These are phyloP conservation scores for Venturia asperata DNA, from an alignment of 2,329 filamentous ascomycete genomes.

Conservation along the genomic window DNA sequence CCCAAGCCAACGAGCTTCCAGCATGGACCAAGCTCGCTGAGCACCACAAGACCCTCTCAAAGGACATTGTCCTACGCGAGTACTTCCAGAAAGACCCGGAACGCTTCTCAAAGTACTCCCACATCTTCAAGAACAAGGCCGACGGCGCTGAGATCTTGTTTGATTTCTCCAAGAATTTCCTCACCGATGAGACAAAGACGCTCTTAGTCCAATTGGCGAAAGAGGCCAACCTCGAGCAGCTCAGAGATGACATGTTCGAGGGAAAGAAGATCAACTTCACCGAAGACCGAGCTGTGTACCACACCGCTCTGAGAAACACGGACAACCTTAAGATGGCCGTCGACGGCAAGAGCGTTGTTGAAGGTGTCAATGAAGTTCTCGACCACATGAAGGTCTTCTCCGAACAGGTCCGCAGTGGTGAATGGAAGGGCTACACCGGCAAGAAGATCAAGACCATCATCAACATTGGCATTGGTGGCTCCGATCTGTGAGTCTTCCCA, in stretches of 20 bases:
- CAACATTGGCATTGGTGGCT: constrained; percentile 97
- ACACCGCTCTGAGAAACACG: constrained; percentile 87
- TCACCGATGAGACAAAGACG: constrained; percentile 84
- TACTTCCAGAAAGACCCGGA: constrained; percentile 82
- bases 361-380: constrained; percentile 82
- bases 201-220: constrained; percentile 84
- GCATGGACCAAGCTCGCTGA: constrained; percentile 87
- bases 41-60: constrained; percentile 79
- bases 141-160: constrained; percentile 85
- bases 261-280: constrained; percentile 99
- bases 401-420: constrained; percentile 84
- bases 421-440: constrained; percentile 95
- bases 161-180: constrained; percentile 98
- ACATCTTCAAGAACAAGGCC: constrained; percentile 70
- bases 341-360: constrained; percentile 87
- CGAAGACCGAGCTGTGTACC: constrained; percentile 91
- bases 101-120: constrained; percentile 86
- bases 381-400: constrained; percentile 99
- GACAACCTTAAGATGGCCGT: constrained; percentile 75
- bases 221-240: constrained; percentile 84
- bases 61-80: constrained; percentile 86
- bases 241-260: constrained; percentile 94
- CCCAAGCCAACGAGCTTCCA: constrained; percentile 76
- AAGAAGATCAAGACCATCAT: constrained; percentile 95
- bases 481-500: constrained; percentile 70